Conservation (phyloP, 2,329 filamentous ascomycete genomes). For the Lasiodiplodia sp. region DNA sequence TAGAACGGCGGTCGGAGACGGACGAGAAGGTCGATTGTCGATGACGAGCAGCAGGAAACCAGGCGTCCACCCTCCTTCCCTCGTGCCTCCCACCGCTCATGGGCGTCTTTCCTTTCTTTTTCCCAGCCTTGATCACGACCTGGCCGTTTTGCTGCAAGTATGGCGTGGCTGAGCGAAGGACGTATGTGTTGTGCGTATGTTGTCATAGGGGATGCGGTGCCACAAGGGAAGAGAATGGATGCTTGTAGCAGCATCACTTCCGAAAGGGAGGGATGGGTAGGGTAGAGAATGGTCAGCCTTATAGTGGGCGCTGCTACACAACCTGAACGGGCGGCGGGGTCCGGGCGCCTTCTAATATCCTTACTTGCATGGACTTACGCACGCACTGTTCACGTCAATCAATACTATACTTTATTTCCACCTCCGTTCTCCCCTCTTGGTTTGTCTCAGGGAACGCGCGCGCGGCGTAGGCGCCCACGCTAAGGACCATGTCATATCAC, state of each 20-base stretch:
- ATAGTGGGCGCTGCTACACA: conserved; percentile 18
- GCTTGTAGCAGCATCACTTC: conserved; percentile 3
- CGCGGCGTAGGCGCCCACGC: conserved; percentile 9
- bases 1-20: neutral
- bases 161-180: neutral
- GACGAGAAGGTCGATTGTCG: neutral
- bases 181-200: neutral
- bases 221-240: conserved; percentile 5
- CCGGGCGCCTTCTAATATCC: conserved; percentile 13
- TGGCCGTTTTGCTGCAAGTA: neutral
- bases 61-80: neutral
- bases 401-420: conserved; percentile 17
- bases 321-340: neutral
- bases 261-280: conserved; percentile 13
- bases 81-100: neutral
- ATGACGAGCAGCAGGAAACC: neutral
- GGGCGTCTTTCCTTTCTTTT: conserved; percentile 17
- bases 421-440: conserved; percentile 11
- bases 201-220: conserved; percentile 1
- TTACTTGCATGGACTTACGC: conserved; percentile 11
- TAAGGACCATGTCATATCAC: conserved; percentile 16
- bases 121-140: neutral
- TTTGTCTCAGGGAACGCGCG: neutral
- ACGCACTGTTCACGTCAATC: conserved; percentile 22
- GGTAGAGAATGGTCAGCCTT: conserved; percentile 20